Conservation (phyloP, 306 rosid species). For the Psophocarpus tetragonolobus region DNA sequence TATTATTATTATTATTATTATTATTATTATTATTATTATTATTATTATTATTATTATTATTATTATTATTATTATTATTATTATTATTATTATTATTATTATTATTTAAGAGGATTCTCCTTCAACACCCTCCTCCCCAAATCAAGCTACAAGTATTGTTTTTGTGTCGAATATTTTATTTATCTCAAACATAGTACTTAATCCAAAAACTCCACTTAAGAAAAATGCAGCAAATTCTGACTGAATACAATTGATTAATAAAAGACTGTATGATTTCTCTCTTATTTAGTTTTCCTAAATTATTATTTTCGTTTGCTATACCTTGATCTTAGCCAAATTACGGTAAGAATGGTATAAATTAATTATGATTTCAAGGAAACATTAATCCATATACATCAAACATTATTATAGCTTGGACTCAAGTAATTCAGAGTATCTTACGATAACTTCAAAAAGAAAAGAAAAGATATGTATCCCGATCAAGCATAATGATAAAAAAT, state of each 20-base stretch:
- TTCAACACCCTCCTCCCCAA: too few relatives aligned
- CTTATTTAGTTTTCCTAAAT: not conserved
- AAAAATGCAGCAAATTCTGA: not conserved
- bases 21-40: not conserved
- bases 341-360: not conserved
- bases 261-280: not conserved
- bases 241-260: not conserved
- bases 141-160: too few relatives aligned
- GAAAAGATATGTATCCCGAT: not conserved
- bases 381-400: not conserved
- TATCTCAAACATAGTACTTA: not conserved
- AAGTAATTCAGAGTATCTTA: conserved; percentile 10
- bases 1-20: not conserved
- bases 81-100: not conserved
- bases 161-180: not conserved
- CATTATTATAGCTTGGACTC: conserved; percentile 21
- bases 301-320: not conserved
- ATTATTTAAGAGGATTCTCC: too few relatives aligned
- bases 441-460: conserved; percentile 1
- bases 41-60: not conserved
- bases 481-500: not conserved
- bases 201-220: not conserved
- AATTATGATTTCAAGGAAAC: conserved; percentile 1
- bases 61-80: not conserved
- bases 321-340: not conserved